Conservation (phyloP, 23 red algal genomes). For the Cyanidiococcus yangmingshanensis region DNA sequence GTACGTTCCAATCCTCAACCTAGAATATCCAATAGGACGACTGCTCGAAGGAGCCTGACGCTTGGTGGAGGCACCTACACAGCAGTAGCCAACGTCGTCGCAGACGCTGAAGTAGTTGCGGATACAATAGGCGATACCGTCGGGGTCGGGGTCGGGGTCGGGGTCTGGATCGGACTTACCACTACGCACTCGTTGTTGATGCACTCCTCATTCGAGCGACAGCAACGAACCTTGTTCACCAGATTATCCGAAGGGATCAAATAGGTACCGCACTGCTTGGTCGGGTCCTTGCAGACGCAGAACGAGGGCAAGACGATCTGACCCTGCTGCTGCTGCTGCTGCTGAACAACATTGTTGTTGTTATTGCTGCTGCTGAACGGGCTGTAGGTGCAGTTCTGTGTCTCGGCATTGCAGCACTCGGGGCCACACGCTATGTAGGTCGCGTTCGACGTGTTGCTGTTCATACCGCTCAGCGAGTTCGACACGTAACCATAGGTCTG, state of each 20-base stretch:
- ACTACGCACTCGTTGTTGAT: neutral
- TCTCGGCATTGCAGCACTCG: conserved; percentile 1
- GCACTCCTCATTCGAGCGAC: neutral
- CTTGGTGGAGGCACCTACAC: no score
- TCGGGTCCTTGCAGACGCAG: conserved; percentile 1
- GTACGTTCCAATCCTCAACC: no score
- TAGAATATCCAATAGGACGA: no score
- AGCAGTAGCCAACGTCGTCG: no score
- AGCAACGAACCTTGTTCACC: conserved; percentile 1
- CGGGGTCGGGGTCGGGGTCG: no score
- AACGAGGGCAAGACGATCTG: neutral
- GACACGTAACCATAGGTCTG: neutral
- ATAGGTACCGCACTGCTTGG: conserved; percentile 1
- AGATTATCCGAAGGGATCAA: conserved; percentile 5
- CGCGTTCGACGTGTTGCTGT: neutral
- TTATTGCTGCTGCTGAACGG: neutral
- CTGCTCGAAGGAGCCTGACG: no score
- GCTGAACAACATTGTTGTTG: no score
- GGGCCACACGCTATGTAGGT: neutral
- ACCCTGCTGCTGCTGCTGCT: no score
- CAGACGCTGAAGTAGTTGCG: no score
- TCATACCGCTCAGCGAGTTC: neutral
- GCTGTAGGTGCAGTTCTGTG: conserved; percentile 1
- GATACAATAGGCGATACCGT: no score
- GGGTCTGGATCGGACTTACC: no score